phyloP scores from a whole-genome alignment of 331 rosid species.

The Spiraea crenata region DNA sequence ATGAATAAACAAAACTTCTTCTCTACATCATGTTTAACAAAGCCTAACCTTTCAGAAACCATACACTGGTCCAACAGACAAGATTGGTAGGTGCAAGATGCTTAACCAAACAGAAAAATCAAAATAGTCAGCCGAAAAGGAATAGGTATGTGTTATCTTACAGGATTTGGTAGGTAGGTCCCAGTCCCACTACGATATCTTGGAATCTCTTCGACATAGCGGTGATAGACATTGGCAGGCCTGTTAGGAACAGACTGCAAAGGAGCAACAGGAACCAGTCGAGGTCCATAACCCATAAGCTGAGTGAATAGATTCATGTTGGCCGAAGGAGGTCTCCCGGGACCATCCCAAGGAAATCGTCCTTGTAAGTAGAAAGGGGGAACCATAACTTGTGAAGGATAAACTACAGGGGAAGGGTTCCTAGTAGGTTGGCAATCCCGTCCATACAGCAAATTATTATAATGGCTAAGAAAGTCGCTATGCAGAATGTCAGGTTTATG shows the following conservation, averaged over 20 bases:
- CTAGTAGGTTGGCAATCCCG: conserved; percentile 63
- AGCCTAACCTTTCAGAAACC: conserved; percentile 7
- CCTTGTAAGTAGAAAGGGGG: conserved; percentile 90
- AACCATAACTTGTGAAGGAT: conserved; percentile 57
- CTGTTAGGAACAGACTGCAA: conserved; percentile 68
- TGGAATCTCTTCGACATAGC: conserved; percentile 75
- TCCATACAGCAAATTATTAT: conserved; percentile 76
- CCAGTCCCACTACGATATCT: conserved; percentile 95
- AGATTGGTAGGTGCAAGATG: neutral
- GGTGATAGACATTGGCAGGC: conserved; percentile 69
- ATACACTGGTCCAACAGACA: neutral
- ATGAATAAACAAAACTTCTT: conserved; percentile 7
- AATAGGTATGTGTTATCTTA: conserved; percentile 43
- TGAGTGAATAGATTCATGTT: conserved; percentile 65
- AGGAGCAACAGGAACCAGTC: conserved; percentile 71
- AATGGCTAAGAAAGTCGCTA: conserved; percentile 81
- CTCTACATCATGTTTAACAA: neutral
- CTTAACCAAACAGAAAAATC: neutral
- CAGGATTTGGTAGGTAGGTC: conserved; percentile 95
- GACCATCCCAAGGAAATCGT: conserved; percentile 84
- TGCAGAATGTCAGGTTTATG: conserved; percentile 76
- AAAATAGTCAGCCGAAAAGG: conserved; percentile 2
- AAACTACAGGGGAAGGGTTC: conserved; percentile 47
- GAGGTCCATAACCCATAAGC: conserved; percentile 67
- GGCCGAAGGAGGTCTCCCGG: conserved; percentile 81